These are phyloP conservation scores for Suillus clintonianus DNA, from an alignment of 768 basidiomycete genomes.

Conservation along the genomic window DNA sequence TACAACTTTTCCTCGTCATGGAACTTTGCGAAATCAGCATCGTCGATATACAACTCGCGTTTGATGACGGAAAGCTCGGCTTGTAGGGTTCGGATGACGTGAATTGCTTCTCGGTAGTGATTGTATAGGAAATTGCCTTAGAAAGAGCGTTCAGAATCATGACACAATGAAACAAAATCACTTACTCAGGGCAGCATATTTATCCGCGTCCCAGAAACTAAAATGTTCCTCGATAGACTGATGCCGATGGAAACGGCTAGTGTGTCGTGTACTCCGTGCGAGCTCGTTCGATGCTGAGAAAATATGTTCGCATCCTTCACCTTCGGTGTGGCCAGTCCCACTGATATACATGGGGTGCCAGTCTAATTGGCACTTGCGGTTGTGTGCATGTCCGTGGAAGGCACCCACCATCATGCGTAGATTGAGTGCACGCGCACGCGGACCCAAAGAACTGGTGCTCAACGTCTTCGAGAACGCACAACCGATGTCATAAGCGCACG, in stretches of 20 bases:
- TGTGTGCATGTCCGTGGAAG: slow-evolving; percentile 28
- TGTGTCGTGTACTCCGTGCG: slow-evolving; percentile 2
- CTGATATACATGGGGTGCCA: slow-evolving; percentile 28
- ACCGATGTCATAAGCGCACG: slow-evolving; percentile 27
- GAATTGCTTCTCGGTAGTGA: slow-evolving; percentile 4
- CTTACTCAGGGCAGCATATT: slow-evolving; percentile 23
- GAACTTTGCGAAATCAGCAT: not conserved
- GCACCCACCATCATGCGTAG: slow-evolving; percentile 15
- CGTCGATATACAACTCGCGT: not conserved
- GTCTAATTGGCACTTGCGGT: slow-evolving; percentile 24
- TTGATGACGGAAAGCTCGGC: not conserved
- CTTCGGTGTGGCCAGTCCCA: slow-evolving; percentile 6
- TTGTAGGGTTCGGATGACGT: not conserved
- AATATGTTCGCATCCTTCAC: slow-evolving; percentile 7
- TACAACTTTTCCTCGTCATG: not conserved
- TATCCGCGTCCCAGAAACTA: slow-evolving; percentile 20
- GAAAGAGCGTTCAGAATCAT: not conserved
- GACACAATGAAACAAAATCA: too few species aligned
- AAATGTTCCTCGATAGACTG: slow-evolving; percentile 20
- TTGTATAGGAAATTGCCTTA: slow-evolving; percentile 4
- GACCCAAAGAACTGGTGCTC: slow-evolving; percentile 13
- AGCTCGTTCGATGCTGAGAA: slow-evolving; percentile 7
- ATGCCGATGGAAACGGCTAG: not conserved
- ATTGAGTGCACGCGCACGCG: not conserved
- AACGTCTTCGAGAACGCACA: slow-evolving; percentile 22